Percentiles rank a stretch among this genome's conserved stretches.
Conservation (phyloP, 1,284 basidiomycete species). For the Microbotryum lychnidis-dioicae region DNA sequence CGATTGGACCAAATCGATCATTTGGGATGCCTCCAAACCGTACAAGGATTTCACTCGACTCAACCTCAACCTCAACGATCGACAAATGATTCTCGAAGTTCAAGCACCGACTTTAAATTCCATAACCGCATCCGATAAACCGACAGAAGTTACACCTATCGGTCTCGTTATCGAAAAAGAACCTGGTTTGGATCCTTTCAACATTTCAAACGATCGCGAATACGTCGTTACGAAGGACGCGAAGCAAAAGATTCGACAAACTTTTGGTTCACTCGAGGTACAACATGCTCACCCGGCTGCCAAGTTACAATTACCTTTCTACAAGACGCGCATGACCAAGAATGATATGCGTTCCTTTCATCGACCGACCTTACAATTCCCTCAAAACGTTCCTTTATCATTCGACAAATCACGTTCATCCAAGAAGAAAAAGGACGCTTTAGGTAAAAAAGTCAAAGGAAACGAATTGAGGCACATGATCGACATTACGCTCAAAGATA, state of each 20-base stretch:
- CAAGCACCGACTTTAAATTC: constrained; percentile 4
- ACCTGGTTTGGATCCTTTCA: constrained; percentile 60
- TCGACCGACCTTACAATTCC: constrained; percentile 87
- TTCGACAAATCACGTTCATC: constrained; percentile 86
- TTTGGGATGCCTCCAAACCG: constrained; percentile 67
- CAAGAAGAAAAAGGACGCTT: constrained; percentile 91
- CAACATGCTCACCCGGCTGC: constrained; percentile 95
- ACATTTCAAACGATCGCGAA: constrained; percentile 89
- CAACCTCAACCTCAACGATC: constrained; percentile 40
- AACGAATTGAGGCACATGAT: constrained; percentile 64
- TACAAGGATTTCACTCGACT: constrained; percentile 64
- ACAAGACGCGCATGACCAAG: constrained; percentile 88
- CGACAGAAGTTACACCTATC: background rate
- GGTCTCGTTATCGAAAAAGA: constrained; percentile 32
- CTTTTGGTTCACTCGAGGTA: constrained; percentile 90
- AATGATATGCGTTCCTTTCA: constrained; percentile 92
- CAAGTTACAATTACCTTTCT: constrained; percentile 90
- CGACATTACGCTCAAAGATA: constrained; percentile 81
- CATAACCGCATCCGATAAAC: background rate
- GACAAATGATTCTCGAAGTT: constrained; percentile 40
- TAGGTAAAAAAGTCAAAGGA: constrained; percentile 58
- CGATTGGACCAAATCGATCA: constrained; percentile 77
- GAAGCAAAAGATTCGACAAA: constrained; percentile 68
- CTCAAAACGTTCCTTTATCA: constrained; percentile 76
- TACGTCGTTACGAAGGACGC: constrained; percentile 89